Percentiles rank a stretch among this genome's conserved stretches.
These are phyloP conservation scores for Chlorella sorokiniana DNA, from an alignment of 139 green algal species.

Conservation along the genomic window DNA sequence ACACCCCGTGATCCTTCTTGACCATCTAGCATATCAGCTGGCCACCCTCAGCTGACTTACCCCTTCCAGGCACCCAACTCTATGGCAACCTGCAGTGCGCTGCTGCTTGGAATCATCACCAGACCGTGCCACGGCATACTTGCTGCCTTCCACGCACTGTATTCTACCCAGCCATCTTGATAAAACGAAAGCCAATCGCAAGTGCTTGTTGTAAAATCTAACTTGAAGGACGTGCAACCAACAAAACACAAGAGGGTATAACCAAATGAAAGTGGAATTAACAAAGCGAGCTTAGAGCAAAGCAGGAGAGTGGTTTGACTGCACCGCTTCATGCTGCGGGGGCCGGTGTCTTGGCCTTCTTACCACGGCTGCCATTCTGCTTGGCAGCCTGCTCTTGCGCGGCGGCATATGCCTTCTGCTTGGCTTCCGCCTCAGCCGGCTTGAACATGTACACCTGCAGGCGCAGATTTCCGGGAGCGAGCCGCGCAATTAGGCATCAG, in stretches of 20 bases:
- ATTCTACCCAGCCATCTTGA: not conserved
- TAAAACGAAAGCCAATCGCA: not conserved
- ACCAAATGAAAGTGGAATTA: not conserved
- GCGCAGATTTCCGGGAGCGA: not conserved
- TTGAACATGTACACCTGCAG: slow-evolving; percentile 35
- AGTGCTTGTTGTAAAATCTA: not conserved
- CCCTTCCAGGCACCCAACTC: too few species aligned
- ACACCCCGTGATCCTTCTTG: not conserved
- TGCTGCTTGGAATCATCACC: too few species aligned
- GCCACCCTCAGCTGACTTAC: too few species aligned
- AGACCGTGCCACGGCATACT: too few species aligned
- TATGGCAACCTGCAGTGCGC: too few species aligned
- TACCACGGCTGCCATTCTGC: not conserved
- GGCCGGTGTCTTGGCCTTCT: slow-evolving; percentile 16
- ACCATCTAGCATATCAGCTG: not conserved
- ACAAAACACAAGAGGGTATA: not conserved
- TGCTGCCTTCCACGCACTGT: not conserved
- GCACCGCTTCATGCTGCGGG: not conserved
- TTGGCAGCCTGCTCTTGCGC: not conserved
- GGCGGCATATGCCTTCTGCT: slow-evolving; percentile 12
- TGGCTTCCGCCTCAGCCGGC: slow-evolving; percentile 15
- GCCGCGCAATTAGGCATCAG: too few species aligned
- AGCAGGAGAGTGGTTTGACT: not conserved
- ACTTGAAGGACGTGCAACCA: not conserved
- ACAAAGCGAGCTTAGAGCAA: not conserved